A percentile compares a stretch with the other conserved stretches of the same genome.
These are phyloP conservation scores for Tremella mesenterica DNA, from an alignment of 768 basidiomycete species.

Conservation along the genomic window DNA sequence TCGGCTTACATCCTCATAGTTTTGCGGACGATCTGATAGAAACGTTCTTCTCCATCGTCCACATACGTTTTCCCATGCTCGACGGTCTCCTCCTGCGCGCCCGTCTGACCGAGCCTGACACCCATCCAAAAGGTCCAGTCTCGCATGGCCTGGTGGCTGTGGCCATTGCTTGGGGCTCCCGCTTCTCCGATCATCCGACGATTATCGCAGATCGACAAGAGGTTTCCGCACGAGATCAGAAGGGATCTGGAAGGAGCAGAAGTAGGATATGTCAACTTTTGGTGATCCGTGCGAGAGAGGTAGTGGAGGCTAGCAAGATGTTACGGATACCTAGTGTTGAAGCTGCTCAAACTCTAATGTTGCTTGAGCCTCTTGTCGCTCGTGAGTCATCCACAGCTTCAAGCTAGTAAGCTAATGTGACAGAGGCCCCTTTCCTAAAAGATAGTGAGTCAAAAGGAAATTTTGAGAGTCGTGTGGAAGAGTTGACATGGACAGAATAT, in stretches of 20 bases:
- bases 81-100: constrained; percentile 72
- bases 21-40: constrained; percentile 88
- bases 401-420: not conserved
- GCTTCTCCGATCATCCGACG: constrained; percentile 83
- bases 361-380: constrained; percentile 76
- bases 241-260: constrained; percentile 47
- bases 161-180: constrained; percentile 82
- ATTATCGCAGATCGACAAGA: constrained; percentile 68
- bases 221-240: constrained; percentile 9
- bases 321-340: constrained; percentile 70
- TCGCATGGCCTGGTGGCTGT: constrained; percentile 60
- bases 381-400: constrained; percentile 54
- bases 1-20: too few relatives aligned
- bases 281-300: constrained; percentile 70
- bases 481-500: constrained; percentile 4
- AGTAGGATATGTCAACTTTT: constrained; percentile 69
- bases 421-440: constrained; percentile 2
- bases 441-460: constrained; percentile 7
- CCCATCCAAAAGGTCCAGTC: constrained; percentile 35
- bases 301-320: constrained; percentile 78
- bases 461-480: not conserved
- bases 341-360: constrained; percentile 69
- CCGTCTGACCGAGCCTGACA: constrained; percentile 50
- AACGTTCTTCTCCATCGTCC: constrained; percentile 76
- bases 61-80: constrained; percentile 76